Base-by-base conservation (phyloP, 2,329 filamentous ascomycete genomes). In the Aspergillus brasiliensis region DNA sequence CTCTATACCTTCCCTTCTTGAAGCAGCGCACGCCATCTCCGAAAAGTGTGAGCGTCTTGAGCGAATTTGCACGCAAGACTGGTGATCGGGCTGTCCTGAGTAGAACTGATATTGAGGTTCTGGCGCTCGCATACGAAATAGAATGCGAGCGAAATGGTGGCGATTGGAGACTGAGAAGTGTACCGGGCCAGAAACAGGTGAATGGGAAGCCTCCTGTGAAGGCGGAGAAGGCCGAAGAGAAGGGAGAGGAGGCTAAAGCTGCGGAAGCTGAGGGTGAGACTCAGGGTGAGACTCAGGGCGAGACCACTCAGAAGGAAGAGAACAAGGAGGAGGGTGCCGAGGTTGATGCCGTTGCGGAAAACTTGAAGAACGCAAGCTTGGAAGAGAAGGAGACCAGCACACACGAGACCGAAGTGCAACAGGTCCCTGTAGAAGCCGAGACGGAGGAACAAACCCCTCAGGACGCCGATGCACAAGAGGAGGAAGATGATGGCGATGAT, bases 101-200 rank as follows among this genome's bases (percentile, higher is more conserved):
- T 78, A 87, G 85, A 72, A 90, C 92, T 1, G 95, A 99, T 86
- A 81, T 98, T 62, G 90, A 96, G 67, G 84, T 99, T 42, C 81
- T 98, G 71, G 95, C 94, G 8, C 81, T 99, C 58, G 90, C 92
- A 1, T 98, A 98, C 75, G 95, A 99, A 74, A 75, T 98, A n/a
- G 94, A 98, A 70, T 90, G 91, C 69, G 93, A 98, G 80, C 83
- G 88, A 60, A 96, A 96, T 73, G 87, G 88, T n/a, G 93, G 93
- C 2, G 88, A 96, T 73, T 96, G 91, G 90, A 85, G 93, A 61
- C 71, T 97, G 75, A 84, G 93, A 62, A 91, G 85, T 59, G 84
- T 85, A 3, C 94, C 94, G 0, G 90, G 88, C 0, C 92, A 97
- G 74, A 93, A 92, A 75, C 76, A 84, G 1, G 72, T 93, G 58